Evolutionary conservation across 805 yeast genomes (phyloP).

Genomic region (Priceomyces castillae): DNA sequence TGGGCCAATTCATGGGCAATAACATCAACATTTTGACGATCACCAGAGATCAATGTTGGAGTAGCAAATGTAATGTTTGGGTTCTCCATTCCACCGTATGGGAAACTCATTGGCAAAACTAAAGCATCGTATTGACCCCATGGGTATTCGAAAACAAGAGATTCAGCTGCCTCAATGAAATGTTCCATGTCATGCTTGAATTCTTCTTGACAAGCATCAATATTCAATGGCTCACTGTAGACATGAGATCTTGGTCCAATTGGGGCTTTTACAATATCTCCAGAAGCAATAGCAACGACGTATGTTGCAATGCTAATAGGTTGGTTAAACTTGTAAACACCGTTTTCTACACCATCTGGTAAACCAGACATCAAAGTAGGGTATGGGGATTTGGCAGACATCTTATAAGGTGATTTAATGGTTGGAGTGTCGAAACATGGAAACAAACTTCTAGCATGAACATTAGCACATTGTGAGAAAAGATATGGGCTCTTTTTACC

Average conservation of each 20-base stretch:
- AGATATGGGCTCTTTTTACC: slow-evolving; percentile 69
- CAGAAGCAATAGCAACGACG: slow-evolving; percentile 80
- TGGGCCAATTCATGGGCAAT: slow-evolving; percentile 93
- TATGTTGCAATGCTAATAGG: slow-evolving; percentile 84
- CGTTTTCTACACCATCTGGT: slow-evolving; percentile 23
- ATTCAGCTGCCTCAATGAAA: slow-evolving; percentile 76
- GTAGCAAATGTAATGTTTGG: slow-evolving; percentile 90
- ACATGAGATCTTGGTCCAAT: slow-evolving; percentile 88
- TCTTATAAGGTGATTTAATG: slow-evolving; percentile 62
- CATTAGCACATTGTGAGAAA: slow-evolving; percentile 89
- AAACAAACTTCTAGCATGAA: slow-evolving; percentile 82
- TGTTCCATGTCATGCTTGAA: slow-evolving; percentile 78
- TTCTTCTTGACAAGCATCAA: slow-evolving; percentile 72
- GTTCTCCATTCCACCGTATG: slow-evolving; percentile 95
- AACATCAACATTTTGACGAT: slow-evolving; percentile 81
- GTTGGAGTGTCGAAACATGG: slow-evolving; percentile 93
- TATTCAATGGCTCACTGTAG: slow-evolving; percentile 69
- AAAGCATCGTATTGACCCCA: slow-evolving; percentile 83
- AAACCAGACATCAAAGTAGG: slow-evolving; percentile 77
- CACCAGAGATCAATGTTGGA: slow-evolving; percentile 83
- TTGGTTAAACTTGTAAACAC: slow-evolving; percentile 49
- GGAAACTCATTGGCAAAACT: slow-evolving; percentile 72
- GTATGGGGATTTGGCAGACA: slow-evolving; percentile 57
- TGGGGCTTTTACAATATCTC: slow-evolving; percentile 61
- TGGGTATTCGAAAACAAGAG: slow-evolving; percentile 71